Evolutionary conservation across 192 early-diverging fungal genomes (phyloP).

Genomic region (Backusella macrospora): DNA sequence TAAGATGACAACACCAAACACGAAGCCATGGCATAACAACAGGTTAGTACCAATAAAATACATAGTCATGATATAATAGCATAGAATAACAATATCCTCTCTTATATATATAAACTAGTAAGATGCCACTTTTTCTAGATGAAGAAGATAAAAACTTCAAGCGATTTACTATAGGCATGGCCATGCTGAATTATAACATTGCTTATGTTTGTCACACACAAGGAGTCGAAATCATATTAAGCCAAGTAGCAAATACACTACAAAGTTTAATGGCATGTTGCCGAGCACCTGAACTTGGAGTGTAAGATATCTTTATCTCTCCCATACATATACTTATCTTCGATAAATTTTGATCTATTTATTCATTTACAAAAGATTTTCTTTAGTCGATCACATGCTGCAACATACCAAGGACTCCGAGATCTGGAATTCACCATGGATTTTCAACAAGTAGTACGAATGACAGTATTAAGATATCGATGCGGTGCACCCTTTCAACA

Average conservation of each 20-base stretch:
- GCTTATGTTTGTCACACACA: conserved; percentile 62
- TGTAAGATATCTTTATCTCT: conserved; percentile 29
- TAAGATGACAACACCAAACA: conserved; percentile 1
- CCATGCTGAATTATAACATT: conserved; percentile 60
- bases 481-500: background rate
- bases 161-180: conserved; percentile 48
- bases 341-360: background rate
- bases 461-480: conserved; percentile 26
- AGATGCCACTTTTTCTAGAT: conserved; percentile 49
- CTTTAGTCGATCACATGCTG: conserved; percentile 36
- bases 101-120: too few relatives aligned
- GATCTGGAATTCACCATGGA: conserved; percentile 30
- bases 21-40: conserved; percentile 2
- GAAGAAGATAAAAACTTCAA: conserved; percentile 43
- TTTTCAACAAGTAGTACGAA: conserved; percentile 34
- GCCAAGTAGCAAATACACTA: conserved; percentile 51
- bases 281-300: conserved; percentile 47
- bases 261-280: conserved; percentile 54
- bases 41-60: background rate
- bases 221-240: conserved; percentile 50
- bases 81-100: too few relatives aligned
- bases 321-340: too few relatives aligned
- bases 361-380: background rate
- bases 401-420: conserved; percentile 19
- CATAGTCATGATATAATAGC: too few relatives aligned